Evolutionary conservation across 2,329 filamentous ascomycete species (phyloP), one percentile per base, ranked within the genome.

Genomic region (Beauveria rudraprayagi): DNA sequence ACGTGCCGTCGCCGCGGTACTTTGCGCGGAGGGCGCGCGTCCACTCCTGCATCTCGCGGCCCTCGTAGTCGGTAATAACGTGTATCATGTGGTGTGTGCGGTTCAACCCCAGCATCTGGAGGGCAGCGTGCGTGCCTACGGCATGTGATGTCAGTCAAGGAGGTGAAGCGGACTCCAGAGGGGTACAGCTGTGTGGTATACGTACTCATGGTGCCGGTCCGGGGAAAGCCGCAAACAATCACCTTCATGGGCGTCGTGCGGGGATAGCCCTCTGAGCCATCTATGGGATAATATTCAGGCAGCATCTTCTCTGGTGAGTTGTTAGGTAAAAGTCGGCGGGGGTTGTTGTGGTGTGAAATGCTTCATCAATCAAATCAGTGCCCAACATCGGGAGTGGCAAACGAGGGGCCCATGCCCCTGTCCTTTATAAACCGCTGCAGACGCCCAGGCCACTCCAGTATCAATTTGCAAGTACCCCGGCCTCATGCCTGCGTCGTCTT

Each of bases 31-130:
- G 52, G 10, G 59, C 59, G 10, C 59, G 59, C 22, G 59, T 56
- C 59, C 59, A 61, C 44, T 61, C 59, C 43, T 14, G 8, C 28
- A 51, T n/a, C 37, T 61, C 59, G n/a, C 34, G 22, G 52, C 34
- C 34, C 9, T 56, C 30, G 28, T 5, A 2, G 11, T 56, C 52
- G 10, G n/a, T 44, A 4, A 37, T 4, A n/a, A 61, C 44, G 43
- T 56, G 30, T 24, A 56, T 19, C 59, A 61, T 61, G 52, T 61
- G 59, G 44, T 61, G 59, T 16, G 66, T 62, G 61, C 65, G 64
- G 22, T 61, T 46, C 47, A 67, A 66, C 51, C 63, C 63, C 40
- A 61, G 46, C 60, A 61, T 61, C 37, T 61, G 60, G 1, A 61
- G 60, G 2, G 60, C 60, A 19, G 46, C 53, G 28, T 61, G 53